These are phyloP conservation scores for Catunica adiposa DNA, from an alignment of 2,329 filamentous ascomycete genomes.

Conservation along the genomic window DNA sequence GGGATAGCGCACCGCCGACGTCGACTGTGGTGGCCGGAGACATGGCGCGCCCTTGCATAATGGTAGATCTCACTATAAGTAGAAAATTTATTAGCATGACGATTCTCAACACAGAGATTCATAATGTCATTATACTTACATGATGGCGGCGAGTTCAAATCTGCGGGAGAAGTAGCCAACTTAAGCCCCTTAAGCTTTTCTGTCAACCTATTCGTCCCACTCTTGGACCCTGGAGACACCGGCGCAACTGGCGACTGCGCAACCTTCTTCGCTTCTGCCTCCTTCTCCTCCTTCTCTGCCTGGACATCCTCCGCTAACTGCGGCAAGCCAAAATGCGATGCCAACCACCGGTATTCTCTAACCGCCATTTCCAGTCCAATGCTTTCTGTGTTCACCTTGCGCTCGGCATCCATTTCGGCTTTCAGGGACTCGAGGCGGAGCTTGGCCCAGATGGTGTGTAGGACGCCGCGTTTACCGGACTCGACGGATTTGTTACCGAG, in stretches of 20 bases:
- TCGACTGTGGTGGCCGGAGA: constrained; percentile 8
- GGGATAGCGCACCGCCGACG: constrained; percentile 8
- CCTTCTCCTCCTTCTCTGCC: constrained; percentile 17
- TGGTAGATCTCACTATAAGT: constrained; percentile 11
- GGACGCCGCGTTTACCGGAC: constrained; percentile 59
- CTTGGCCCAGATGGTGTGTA: constrained; percentile 86
- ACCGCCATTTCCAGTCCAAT: constrained; percentile 71
- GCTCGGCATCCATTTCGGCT: constrained; percentile 59
- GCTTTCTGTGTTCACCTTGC: constrained; percentile 59
- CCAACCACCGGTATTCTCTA: constrained; percentile 73
- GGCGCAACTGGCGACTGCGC: background rate
- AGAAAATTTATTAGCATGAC: background rate
- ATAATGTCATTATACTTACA: constrained; percentile 1
- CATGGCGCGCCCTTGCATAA: constrained; percentile 14
- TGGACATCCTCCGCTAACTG: constrained; percentile 20
- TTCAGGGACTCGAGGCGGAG: constrained; percentile 60
- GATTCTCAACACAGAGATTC: background rate
- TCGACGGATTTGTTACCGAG: constrained; percentile 46
- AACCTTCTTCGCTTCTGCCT: background rate
- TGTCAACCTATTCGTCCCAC: constrained; percentile 6
- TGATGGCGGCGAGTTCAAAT: constrained; percentile 12
- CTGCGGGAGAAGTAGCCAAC: constrained; percentile 13
- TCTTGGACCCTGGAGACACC: constrained; percentile 1
- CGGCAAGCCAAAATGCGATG: constrained; percentile 56
- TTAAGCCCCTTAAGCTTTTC: constrained; percentile 14